phyloP scores from a whole-genome alignment of 371 early-diverging fungal species.

The Apophysomyces sp. region DNA sequence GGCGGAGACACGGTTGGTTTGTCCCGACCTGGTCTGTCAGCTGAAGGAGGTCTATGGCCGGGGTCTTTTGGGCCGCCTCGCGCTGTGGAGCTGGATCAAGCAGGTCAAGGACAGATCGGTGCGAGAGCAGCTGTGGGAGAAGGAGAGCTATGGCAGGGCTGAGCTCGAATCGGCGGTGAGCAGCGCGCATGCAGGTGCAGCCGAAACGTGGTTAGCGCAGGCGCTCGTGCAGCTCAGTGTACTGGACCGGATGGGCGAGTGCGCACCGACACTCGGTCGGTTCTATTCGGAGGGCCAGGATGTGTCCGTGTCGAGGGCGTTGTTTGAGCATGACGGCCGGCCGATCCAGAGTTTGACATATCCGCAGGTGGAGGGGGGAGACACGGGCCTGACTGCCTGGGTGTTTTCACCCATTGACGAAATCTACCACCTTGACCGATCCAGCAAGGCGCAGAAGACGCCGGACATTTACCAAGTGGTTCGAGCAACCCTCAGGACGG shows the following conservation, averaged over 20 bases:
- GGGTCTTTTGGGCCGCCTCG: slow-evolving; percentile 26
- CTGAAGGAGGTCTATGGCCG: slow-evolving; percentile 11
- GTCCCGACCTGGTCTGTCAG: slow-evolving; percentile 2
- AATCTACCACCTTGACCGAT: slow-evolving; percentile 46
- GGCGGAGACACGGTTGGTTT: slow-evolving; percentile 1
- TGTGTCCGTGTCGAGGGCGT: slow-evolving; percentile 21
- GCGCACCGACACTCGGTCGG: slow-evolving; percentile 8
- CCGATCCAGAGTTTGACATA: slow-evolving; percentile 27
- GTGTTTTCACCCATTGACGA: slow-evolving; percentile 58
- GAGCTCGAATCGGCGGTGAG: slow-evolving; percentile 14
- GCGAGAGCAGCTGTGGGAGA: slow-evolving; percentile 9
- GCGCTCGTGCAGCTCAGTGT: slow-evolving; percentile 31
- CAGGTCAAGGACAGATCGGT: slow-evolving; percentile 10
- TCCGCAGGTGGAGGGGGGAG: not conserved
- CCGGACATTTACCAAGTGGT: slow-evolving; percentile 28
- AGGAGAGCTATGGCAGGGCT: slow-evolving; percentile 19
- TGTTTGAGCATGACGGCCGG: slow-evolving; percentile 37
- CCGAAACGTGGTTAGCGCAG: slow-evolving; percentile 39
- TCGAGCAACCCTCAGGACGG: slow-evolving; percentile 36
- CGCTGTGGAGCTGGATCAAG: slow-evolving; percentile 27
- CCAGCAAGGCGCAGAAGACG: slow-evolving; percentile 23
- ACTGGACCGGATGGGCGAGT: slow-evolving; percentile 10
- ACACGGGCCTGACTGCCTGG: slow-evolving; percentile 28
- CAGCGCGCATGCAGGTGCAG: slow-evolving; percentile 21
- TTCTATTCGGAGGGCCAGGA: slow-evolving; percentile 26